These are phyloP conservation scores for Stenocarpella maydis DNA, from an alignment of 2,329 filamentous ascomycete species.

Conservation along the genomic window DNA sequence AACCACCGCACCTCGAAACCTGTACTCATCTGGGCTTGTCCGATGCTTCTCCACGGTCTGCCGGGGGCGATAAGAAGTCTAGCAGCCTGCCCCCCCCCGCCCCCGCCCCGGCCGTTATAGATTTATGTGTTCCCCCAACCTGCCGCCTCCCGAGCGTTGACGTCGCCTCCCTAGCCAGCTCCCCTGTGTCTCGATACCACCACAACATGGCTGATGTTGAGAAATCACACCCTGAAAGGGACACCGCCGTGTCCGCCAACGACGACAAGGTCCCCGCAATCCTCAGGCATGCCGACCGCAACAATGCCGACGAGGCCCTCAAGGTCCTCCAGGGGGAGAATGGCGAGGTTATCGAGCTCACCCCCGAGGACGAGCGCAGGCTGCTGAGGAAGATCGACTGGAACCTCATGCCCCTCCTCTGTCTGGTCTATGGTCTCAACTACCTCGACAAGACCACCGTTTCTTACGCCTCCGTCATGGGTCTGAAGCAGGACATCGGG, in stretches of 20 bases:
- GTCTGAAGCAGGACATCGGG: conserved; percentile 59
- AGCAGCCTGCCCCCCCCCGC: background rate
- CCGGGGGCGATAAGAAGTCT: conserved; percentile 22
- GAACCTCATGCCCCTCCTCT: conserved; percentile 60
- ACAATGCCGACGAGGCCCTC: conserved; percentile 54
- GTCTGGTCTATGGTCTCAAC: conserved; percentile 65
- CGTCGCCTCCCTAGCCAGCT: background rate
- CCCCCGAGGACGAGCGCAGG: conserved; percentile 49
- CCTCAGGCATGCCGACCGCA: conserved; percentile 47
- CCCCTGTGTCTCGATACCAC: background rate
- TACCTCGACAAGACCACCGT: conserved; percentile 57
- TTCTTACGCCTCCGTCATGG: conserved; percentile 62
- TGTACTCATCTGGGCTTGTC: background rate
- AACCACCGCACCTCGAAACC: background rate
- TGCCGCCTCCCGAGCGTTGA: background rate
- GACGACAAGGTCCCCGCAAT: conserved; percentile 29
- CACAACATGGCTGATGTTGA: conserved; percentile 34
- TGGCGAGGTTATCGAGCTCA: conserved; percentile 48
- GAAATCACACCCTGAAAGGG: conserved; percentile 35
- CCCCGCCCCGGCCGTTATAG: background rate
- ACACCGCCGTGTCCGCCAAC: background rate
- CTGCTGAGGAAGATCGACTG: conserved; percentile 56
- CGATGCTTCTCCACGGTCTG: conserved; percentile 23
- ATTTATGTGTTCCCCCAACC: background rate
- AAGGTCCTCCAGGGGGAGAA: conserved; percentile 48